phyloP scores from a whole-genome alignment of 2,329 filamentous ascomycete species.

The Pezicula radicicola region DNA sequence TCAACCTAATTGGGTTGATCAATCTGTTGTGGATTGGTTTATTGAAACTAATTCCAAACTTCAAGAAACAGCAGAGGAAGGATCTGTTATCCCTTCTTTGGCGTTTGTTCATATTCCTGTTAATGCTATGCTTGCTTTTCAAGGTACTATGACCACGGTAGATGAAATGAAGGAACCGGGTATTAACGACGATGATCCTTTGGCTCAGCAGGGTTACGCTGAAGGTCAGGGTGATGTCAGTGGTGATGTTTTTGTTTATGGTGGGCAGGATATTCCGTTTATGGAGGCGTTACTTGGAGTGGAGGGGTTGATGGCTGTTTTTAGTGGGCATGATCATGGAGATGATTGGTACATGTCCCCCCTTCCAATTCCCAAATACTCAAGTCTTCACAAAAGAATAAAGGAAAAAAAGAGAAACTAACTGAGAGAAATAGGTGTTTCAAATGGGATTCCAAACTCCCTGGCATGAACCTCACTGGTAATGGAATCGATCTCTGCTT shows the following conservation, averaged over 20 bases:
- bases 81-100: conserved; percentile 40
- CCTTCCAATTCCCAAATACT: too few relatives aligned
- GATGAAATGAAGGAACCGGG: conserved; percentile 39
- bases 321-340: conserved; percentile 66
- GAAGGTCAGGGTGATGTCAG: conserved; percentile 13
- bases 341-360: conserved; percentile 51
- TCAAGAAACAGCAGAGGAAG: conserved; percentile 22
- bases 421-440: conserved; percentile 32
- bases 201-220: conserved; percentile 34
- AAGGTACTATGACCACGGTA: conserved; percentile 22
- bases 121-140: conserved; percentile 37
- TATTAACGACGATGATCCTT: conserved; percentile 39
- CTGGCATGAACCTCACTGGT: conserved; percentile 31
- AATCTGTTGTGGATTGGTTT: conserved; percentile 44
- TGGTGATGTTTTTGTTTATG: background rate
- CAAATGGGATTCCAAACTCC: conserved; percentile 29
- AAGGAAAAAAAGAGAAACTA: too few relatives aligned
- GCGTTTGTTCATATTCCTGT: conserved; percentile 54
- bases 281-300: conserved; percentile 58
- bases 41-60: conserved; percentile 27
- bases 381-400: too few relatives aligned
- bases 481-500: conserved; percentile 53
- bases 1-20: conserved; percentile 41
- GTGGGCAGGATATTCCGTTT: conserved; percentile 54
- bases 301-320: conserved; percentile 52